These are phyloP conservation scores for Aphanomyces astaci DNA, from an alignment of 352 stramenopile species.

Conservation along the genomic window DNA sequence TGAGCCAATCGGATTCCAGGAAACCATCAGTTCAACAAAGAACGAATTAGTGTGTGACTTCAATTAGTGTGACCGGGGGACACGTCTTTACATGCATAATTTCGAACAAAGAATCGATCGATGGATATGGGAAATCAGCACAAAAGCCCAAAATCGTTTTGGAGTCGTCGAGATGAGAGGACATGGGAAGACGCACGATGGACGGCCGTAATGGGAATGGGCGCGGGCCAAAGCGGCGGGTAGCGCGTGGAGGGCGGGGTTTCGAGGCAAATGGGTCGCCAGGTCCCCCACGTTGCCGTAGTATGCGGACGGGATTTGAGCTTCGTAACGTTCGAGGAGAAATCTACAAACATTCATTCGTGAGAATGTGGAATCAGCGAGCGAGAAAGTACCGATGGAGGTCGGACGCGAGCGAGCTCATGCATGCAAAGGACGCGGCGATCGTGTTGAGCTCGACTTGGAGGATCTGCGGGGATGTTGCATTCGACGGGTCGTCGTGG, in stretches of 20 bases:
- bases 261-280: slow-evolving; percentile 39
- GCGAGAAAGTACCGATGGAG: slow-evolving; percentile 83
- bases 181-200: slow-evolving; percentile 39
- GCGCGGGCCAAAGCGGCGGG: slow-evolving; percentile 54
- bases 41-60: not conserved
- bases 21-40: slow-evolving; percentile 1
- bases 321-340: slow-evolving; percentile 42
- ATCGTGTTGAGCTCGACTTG: slow-evolving; percentile 98
- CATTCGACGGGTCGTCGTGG: slow-evolving; percentile 53
- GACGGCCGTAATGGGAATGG: slow-evolving; percentile 59
- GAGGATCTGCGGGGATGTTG: slow-evolving; percentile 44
- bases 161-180: not conserved
- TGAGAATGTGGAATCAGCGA: slow-evolving; percentile 4
- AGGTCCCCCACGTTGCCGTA: slow-evolving; percentile 46
- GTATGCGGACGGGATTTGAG: slow-evolving; percentile 39
- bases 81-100: too few species aligned
- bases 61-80: too few species aligned
- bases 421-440: slow-evolving; percentile 93
- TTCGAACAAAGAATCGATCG: too few species aligned
- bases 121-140: too few species aligned
- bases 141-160: too few species aligned
- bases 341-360: slow-evolving; percentile 34
- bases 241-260: slow-evolving; percentile 60
- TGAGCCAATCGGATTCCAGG: too few species aligned
- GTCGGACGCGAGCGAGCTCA: slow-evolving; percentile 87